Evolutionary conservation across 2,329 filamentous ascomycete genomes (phyloP).

Genomic region (Fusarium protoensiforme): DNA sequence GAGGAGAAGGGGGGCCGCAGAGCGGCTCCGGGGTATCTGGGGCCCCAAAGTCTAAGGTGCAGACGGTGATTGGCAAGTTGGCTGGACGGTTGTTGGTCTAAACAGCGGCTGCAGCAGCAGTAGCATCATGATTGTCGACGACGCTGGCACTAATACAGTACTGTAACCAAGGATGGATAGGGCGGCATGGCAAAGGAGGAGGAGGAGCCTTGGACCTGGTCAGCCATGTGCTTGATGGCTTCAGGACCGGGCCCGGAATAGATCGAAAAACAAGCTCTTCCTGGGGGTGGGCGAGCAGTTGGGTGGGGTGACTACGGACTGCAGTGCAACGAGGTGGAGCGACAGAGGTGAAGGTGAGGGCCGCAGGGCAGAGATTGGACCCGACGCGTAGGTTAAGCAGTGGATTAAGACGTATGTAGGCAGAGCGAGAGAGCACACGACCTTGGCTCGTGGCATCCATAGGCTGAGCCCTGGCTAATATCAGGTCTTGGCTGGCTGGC

Average conservation of each 20-base stretch:
- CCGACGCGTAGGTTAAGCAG: background rate
- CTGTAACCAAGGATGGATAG: background rate
- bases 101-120: background rate
- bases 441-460: background rate
- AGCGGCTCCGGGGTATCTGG: conserved; percentile 36
- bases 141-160: conserved; percentile 5
- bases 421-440: background rate
- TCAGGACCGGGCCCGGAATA: background rate
- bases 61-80: background rate
- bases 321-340: conserved; percentile 14
- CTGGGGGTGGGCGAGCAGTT: background rate
- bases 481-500: background rate
- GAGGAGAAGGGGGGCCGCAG: conserved; percentile 23
- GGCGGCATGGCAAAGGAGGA: background rate
- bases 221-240: conserved; percentile 8
- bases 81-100: background rate
- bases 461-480: background rate
- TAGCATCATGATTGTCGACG: background rate
- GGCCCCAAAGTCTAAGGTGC: background rate
- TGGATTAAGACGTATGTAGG: background rate
- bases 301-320: background rate
- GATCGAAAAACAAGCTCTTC: conserved; percentile 1
- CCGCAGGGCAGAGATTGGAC: conserved; percentile 1
- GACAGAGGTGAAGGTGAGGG: background rate
- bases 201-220: conserved; percentile 7